A percentile compares a stretch with the other conserved stretches of the same genome.
phyloP scores from a whole-genome alignment of 2,329 filamentous ascomycete species.

The Arthroderma sp. region DNA sequence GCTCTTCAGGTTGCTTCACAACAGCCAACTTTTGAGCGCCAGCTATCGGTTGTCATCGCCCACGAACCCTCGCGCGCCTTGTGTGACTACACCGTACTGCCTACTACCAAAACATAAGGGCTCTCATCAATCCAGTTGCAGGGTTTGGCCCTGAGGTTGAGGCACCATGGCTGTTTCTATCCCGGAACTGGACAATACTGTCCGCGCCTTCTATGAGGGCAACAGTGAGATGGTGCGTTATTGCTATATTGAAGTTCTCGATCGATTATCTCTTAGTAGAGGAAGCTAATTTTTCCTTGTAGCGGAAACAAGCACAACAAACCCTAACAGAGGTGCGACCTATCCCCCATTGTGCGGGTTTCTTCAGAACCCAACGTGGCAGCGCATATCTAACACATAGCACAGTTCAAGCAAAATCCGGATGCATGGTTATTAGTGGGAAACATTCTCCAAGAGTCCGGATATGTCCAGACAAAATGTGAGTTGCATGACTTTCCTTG shows the following conservation, averaged over 20 bases:
- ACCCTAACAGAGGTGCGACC: conserved; percentile 73
- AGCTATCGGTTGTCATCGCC: too few relatives aligned
- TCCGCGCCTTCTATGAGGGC: conserved; percentile 95
- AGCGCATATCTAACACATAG: conserved; percentile 1
- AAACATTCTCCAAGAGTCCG: conserved; percentile 85
- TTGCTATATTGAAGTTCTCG: not conserved
- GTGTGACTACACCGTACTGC: too few relatives aligned
- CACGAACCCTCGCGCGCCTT: too few relatives aligned
- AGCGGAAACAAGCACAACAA: conserved; percentile 95
- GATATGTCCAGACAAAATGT: conserved; percentile 96
- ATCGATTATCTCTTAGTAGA: not conserved
- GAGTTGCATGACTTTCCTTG: conserved; percentile 26
- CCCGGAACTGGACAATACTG: conserved; percentile 88
- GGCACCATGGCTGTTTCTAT: conserved; percentile 56
- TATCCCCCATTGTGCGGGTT: conserved; percentile 9
- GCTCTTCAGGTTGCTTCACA: too few relatives aligned
- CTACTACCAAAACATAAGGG: too few relatives aligned
- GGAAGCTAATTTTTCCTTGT: conserved; percentile 26
- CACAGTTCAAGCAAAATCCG: conserved; percentile 94
- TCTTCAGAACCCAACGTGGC: conserved; percentile 9
- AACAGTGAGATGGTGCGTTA: conserved; percentile 73
- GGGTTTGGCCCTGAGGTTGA: conserved; percentile 11
- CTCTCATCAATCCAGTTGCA: too few relatives aligned
- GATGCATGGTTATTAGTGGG: conserved; percentile 97
- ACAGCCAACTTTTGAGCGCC: too few relatives aligned